Conservation (phyloP, 2,329 filamentous ascomycete species). For the Diaporthe sp. region DNA sequence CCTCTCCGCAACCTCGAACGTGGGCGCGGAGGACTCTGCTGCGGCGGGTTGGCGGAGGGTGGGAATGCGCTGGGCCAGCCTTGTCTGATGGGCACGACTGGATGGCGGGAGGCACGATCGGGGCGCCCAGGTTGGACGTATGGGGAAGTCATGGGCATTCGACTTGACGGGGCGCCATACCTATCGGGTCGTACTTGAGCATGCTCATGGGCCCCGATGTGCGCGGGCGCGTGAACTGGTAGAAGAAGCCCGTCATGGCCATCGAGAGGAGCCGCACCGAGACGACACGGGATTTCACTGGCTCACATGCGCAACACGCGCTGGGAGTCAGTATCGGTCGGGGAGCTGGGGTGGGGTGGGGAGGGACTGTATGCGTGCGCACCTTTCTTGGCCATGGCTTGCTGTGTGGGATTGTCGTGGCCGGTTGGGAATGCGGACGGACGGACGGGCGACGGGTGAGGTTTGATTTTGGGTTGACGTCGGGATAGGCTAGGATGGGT, state of each 20-base stretch:
- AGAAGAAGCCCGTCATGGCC: slow-evolving; percentile 99
- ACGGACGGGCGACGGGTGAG: not conserved
- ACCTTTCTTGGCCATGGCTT: slow-evolving; percentile 52
- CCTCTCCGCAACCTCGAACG: not conserved
- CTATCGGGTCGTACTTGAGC: slow-evolving; percentile 98
- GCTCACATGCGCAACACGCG: not conserved
- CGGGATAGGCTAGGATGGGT: not conserved
- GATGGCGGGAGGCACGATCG: not conserved
- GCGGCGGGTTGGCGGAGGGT: not conserved
- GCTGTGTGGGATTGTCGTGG: slow-evolving; percentile 14
- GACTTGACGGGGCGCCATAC: slow-evolving; percentile 58
- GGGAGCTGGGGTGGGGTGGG: not conserved
- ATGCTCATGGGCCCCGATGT: slow-evolving; percentile 88
- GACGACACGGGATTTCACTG: slow-evolving; percentile 92
- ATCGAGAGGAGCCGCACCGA: slow-evolving; percentile 95
- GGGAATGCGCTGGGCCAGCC: not conserved
- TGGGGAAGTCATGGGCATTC: not conserved
- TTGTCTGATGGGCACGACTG: not conserved
- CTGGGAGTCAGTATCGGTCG: not conserved
- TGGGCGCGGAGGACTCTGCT: not conserved
- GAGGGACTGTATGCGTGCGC: not conserved
- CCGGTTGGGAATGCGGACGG: not conserved
- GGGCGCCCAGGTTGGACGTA: not conserved
- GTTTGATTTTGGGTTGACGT: slow-evolving; percentile 21
- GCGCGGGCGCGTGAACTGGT: slow-evolving; percentile 87